phyloP scores from a whole-genome alignment of 257 asterid species.

The Voacanga thouarsii region DNA sequence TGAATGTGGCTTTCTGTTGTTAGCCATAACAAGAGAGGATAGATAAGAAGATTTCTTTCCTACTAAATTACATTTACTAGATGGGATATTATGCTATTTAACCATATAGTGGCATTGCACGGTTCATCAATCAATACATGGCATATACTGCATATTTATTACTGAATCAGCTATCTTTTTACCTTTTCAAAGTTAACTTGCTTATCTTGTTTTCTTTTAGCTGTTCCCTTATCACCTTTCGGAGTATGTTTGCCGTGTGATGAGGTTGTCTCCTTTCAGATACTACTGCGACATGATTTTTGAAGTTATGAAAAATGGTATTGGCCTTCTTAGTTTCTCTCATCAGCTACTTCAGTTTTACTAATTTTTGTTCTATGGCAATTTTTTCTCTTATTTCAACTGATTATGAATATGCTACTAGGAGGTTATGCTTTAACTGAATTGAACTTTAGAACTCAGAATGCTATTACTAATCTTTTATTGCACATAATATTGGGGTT shows the following conservation, averaged over 20 bases:
- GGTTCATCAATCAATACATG: neutral
- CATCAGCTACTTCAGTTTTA: neutral
- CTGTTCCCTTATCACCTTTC: slow-evolving; percentile 95
- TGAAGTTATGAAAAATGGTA: slow-evolving; percentile 99
- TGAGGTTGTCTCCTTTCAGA: slow-evolving; percentile 97
- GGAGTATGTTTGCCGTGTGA: slow-evolving; percentile 95
- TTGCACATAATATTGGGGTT: neutral
- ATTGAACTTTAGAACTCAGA: neutral
- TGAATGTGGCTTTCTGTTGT: neutral
- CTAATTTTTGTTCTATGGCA: neutral
- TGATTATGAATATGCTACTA: neutral
- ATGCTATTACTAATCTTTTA: neutral
- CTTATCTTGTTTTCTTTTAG: slow-evolving; percentile 54
- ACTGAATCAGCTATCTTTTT: neutral
- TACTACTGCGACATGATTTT: slow-evolving; percentile 95
- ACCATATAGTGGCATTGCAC: neutral
- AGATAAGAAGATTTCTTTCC: neutral
- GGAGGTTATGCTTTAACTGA: neutral
- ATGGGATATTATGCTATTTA: neutral
- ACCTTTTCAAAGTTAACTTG: neutral
- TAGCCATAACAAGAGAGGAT: neutral
- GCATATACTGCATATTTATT: neutral
- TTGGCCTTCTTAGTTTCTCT: slow-evolving; percentile 9
- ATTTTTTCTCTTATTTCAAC: neutral
- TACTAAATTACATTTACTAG: neutral